Conservation (phyloP, 2,329 filamentous ascomycete genomes). For the Pseudocercospora macadamiae region DNA sequence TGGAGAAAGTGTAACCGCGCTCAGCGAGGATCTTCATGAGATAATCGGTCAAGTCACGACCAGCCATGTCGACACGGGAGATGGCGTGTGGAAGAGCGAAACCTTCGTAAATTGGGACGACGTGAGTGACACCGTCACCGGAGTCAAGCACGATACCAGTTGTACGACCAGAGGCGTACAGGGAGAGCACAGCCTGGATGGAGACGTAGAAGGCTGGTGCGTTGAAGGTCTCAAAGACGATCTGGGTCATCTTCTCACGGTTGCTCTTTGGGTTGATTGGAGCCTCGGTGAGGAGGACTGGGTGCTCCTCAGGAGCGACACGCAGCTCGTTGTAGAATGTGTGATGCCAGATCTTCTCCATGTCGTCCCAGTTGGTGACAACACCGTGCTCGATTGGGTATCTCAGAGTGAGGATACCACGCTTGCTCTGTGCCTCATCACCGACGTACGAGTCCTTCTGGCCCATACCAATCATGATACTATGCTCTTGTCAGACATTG, state of each 20-base stretch:
- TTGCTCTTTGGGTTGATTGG: constrained; percentile 99
- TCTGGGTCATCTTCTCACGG: constrained; percentile 99
- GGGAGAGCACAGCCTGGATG: constrained; percentile 97
- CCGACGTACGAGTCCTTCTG: constrained; percentile 99
- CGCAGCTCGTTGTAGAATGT: constrained; percentile 99
- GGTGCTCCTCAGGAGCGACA: constrained; percentile 99
- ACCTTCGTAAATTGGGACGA: constrained; percentile 99
- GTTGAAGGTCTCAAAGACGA: constrained; percentile 99
- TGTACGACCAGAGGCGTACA: constrained; percentile 99
- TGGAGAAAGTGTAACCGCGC: constrained; percentile 99
- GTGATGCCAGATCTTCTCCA: constrained; percentile 99
- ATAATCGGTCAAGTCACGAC: constrained; percentile 99
- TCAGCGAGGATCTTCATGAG: constrained; percentile 99
- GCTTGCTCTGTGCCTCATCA: constrained; percentile 99
- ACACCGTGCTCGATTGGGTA: constrained; percentile 99
- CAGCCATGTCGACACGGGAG: constrained; percentile 99
- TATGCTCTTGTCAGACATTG: constrained; percentile 53
- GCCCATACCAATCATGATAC: constrained; percentile 99
- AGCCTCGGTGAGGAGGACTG: constrained; percentile 97
- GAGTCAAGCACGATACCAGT: constrained; percentile 99
- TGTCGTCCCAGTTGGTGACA: constrained; percentile 99
- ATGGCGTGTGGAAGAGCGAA: constrained; percentile 99
- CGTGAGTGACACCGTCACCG: constrained; percentile 99
- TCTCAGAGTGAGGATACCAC: constrained; percentile 99
- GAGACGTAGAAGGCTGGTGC: constrained; percentile 99